Percentiles rank a stretch among this genome's conserved stretches.
phyloP scores from a whole-genome alignment of 805 yeast genomes.

The Candida manassasensis region DNA sequence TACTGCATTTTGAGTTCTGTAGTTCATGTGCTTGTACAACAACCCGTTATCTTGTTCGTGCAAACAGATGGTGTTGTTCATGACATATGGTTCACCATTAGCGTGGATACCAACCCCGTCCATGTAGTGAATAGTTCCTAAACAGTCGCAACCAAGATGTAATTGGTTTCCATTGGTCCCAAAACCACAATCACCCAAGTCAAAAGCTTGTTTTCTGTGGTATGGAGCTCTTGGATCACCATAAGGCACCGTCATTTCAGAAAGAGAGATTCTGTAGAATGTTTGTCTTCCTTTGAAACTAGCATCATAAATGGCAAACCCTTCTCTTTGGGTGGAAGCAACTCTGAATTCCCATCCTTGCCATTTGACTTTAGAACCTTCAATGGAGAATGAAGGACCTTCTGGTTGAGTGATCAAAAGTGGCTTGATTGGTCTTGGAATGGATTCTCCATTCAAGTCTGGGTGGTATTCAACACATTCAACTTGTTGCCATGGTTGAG shows the following conservation, averaged over 20 bases:
- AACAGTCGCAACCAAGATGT: constrained; percentile 75
- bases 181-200: constrained; percentile 81
- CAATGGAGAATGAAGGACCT: constrained; percentile 65
- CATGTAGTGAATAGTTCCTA: constrained; percentile 71
- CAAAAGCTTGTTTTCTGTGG: constrained; percentile 85
- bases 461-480: constrained; percentile 70
- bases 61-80: constrained; percentile 72
- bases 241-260: constrained; percentile 87
- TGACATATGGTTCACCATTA: constrained; percentile 56
- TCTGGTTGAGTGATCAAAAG: constrained; percentile 69
- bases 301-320: constrained; percentile 69
- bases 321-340: constrained; percentile 70
- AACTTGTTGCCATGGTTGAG: constrained; percentile 58
- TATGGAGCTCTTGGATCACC: constrained; percentile 78
- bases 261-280: constrained; percentile 66
- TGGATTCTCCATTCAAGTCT: constrained; percentile 52
- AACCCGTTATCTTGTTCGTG: constrained; percentile 79
- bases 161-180: constrained; percentile 69
- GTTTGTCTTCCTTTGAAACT: constrained; percentile 72
- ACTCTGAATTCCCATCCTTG: constrained; percentile 82
- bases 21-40: constrained; percentile 74
- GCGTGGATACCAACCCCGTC: constrained; percentile 55
- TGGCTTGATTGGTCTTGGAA: constrained; percentile 60
- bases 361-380: constrained; percentile 64
- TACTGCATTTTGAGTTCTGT: constrained; percentile 66